Base-by-base conservation (phyloP, 441 rosid genomes). In the Mallotus repandus region DNA sequence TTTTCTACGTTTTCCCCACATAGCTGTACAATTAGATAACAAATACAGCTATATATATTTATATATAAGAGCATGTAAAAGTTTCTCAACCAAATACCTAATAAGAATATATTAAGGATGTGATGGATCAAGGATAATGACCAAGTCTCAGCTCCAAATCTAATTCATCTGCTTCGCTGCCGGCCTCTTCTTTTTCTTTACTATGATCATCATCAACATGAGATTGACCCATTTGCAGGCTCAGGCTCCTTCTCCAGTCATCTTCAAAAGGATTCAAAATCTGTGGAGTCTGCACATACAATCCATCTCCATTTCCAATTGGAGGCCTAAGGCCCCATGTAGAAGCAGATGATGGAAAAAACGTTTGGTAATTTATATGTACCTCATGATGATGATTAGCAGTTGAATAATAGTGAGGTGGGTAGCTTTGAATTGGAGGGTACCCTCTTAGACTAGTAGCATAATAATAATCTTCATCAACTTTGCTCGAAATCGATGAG, bases 111-210 rank as follows among this genome's bases (percentile, higher is more conserved):
- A 49, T 9, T 9, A 49, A 49, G 13, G 13, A 49, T 10, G 35
- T 10, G 35, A 19, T 11, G 16, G 35, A 66, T 45, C n/a, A 71
- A 25, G 62, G 75, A 67, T 70, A 78, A 63, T 85, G 86, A 79
- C 95, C 85, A 66, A 89, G 97, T 81, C 95, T 87, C 76, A 93
- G 95, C 89, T 93, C 97, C 86, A 89, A 82, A 70, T 89, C 91
- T 14, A 89, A 25, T 70, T 87, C 92, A 60, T 82, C 89, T 55
- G 78, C 87, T 70, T 77, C 79, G 64, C 68, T 75, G 45, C 64
- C 53, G 64, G 63, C 82, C 68, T 72, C 79, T 70, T 21, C 64
- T 22, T 74, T 52, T 68, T 66, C 53, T 63, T 66, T 48, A 70
- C 46, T 19, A 79, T 80, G 76, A 48, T 78, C 79, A 2, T 16